Evolutionary conservation across 306 rosid genomes (phyloP).

Genomic region (Vigna hirtella): DNA sequence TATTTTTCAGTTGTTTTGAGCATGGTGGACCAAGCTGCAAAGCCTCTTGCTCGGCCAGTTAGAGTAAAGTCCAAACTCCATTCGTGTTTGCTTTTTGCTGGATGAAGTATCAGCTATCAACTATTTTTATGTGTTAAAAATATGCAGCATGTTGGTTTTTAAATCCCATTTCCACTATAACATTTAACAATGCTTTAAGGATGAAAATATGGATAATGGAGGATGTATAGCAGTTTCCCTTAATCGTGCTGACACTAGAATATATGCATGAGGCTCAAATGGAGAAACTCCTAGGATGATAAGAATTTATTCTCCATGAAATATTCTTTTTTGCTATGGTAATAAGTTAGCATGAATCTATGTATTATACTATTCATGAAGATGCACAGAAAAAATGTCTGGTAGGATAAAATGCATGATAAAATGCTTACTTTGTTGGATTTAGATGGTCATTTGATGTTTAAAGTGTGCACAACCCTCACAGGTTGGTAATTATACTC

Average conservation of each 20-base stretch:
- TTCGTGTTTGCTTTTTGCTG: conserved; percentile 31
- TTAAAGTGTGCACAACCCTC: too few relatives aligned
- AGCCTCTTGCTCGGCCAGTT: conserved; percentile 97
- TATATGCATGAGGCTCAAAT: neutral
- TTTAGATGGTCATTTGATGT: too few relatives aligned
- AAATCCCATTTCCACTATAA: conserved; percentile 16
- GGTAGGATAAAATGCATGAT: too few relatives aligned
- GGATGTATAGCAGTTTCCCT: neutral
- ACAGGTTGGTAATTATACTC: too few relatives aligned
- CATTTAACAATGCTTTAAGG: conserved; percentile 27
- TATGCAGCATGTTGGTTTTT: neutral
- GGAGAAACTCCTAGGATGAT: conserved; percentile 1
- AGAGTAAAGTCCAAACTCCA: conserved; percentile 61
- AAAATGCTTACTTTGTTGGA: neutral
- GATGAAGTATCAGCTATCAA: conserved; percentile 1
- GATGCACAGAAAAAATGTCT: neutral
- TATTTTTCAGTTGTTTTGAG: conserved; percentile 78
- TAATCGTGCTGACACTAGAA: neutral
- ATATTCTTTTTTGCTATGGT: neutral
- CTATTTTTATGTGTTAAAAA: conserved; percentile 20
- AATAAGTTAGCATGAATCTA: neutral
- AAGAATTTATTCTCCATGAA: neutral
- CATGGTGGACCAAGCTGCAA: conserved; percentile 99
- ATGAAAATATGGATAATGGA: conserved; percentile 5
- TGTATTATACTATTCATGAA: neutral